Percentiles rank a stretch among this genome's conserved stretches.
Evolutionary conservation across 768 basidiomycete species (phyloP).

Genomic region (Xerocomus spinulosus): DNA sequence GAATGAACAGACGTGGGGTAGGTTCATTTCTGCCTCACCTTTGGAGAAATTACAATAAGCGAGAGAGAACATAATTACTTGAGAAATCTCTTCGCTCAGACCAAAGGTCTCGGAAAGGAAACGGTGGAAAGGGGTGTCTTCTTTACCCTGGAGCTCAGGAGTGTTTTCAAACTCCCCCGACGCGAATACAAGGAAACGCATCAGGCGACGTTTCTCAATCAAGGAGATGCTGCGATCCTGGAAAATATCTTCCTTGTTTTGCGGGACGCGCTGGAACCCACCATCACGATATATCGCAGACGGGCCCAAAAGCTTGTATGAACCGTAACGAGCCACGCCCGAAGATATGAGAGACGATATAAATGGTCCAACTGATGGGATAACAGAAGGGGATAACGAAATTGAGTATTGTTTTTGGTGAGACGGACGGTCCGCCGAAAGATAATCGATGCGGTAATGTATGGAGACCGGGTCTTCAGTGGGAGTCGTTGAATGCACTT

Average conservation of each 20-base stretch:
- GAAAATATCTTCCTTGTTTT: conserved; percentile 91
- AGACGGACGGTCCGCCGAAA: conserved; percentile 40
- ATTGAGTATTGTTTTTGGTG: conserved; percentile 77
- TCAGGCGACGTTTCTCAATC: conserved; percentile 83
- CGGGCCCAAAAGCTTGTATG: conserved; percentile 76
- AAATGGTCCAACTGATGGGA: conserved; percentile 73
- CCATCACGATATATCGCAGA: conserved; percentile 55
- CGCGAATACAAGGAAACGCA: conserved; percentile 87
- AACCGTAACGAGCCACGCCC: conserved; percentile 87
- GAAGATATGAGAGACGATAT: conserved; percentile 77
- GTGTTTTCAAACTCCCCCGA: conserved; percentile 67
- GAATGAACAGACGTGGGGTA: conserved; percentile 5
- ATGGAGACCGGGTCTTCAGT: conserved; percentile 5
- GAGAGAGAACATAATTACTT: conserved; percentile 71
- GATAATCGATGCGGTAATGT: conserved; percentile 33
- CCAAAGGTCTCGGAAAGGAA: conserved; percentile 65
- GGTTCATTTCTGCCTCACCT: conserved; percentile 40
- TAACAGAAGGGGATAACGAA: conserved; percentile 77
- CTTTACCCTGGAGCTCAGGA: conserved; percentile 53
- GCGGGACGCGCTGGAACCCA: conserved; percentile 64
- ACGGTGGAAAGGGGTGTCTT: conserved; percentile 51
- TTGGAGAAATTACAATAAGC: conserved; percentile 58
- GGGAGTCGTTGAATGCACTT: conserved; percentile 29
- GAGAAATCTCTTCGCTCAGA: conserved; percentile 51
- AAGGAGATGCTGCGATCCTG: conserved; percentile 72